phyloP scores from a whole-genome alignment of 768 basidiomycete species.

The Neoboletus brunneissimus region DNA sequence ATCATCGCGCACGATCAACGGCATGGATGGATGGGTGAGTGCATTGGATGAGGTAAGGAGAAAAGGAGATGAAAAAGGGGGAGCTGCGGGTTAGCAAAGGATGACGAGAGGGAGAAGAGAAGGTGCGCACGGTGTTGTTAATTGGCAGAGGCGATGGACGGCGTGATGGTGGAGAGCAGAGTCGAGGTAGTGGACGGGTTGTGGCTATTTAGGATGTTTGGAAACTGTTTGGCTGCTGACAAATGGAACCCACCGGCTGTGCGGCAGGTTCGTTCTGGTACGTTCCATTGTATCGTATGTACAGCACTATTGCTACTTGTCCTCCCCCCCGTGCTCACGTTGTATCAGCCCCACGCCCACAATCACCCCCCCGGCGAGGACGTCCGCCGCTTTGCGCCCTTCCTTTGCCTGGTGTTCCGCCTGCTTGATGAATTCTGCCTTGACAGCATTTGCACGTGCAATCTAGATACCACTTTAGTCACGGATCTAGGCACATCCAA shows the following conservation, averaged over 20 bases:
- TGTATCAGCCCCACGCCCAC: constrained; percentile 75
- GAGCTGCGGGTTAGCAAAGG: neutral
- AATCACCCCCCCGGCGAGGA: constrained; percentile 69
- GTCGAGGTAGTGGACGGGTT: constrained; percentile 14
- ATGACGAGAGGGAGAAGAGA: neutral
- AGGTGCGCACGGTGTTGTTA: constrained; percentile 12
- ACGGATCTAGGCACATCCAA: neutral
- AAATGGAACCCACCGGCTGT: constrained; percentile 12
- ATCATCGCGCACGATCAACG: constrained; percentile 40
- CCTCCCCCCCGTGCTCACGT: constrained; percentile 29
- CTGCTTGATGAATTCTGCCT: constrained; percentile 68
- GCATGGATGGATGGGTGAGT: constrained; percentile 4
- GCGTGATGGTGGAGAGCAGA: constrained; percentile 31
- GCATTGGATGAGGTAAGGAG: neutral
- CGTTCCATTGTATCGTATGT: neutral
- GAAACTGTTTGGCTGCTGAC: constrained; percentile 39
- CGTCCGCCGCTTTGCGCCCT: constrained; percentile 67
- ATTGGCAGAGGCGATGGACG: neutral
- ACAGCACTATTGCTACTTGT: neutral
- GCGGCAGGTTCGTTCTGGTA: constrained; percentile 7
- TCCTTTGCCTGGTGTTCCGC: constrained; percentile 64
- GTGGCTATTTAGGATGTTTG: constrained; percentile 39
- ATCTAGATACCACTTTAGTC: constrained; percentile 39
- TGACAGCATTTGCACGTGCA: constrained; percentile 65
- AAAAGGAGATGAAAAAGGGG: neutral